Base-by-base conservation (phyloP, 2,329 filamentous ascomycete species). In the Pseudogymnoascus sp. region DNA sequence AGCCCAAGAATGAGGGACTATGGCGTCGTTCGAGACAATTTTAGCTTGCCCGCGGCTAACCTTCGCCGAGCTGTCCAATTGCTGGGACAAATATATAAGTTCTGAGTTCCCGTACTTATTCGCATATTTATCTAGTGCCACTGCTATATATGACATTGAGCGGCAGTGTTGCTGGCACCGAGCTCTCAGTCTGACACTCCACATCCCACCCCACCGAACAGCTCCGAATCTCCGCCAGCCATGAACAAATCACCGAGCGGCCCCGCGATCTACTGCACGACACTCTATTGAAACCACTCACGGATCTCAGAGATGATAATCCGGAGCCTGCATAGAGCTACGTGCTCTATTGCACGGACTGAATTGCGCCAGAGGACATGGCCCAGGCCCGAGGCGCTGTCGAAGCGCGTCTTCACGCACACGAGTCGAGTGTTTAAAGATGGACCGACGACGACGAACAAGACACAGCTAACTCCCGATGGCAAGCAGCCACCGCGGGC, bases 1-100 rank as follows among this genome's bases (percentile, higher is more conserved):
- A 55, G 10, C 15, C 4, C 15, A 21, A 33, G 48, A 55, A 55
- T 55, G 48, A 33, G 48, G 44, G 48, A 55, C 29, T 55, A 81
- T 74, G 0, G 79, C 74, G 62, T 81, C 78, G 0, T 79, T 77
- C 35, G 76, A 76, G 0, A 78, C 78, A 55, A 17, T 17, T 33
- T 55, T 33, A 55, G 27, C 48, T 55, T 55, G 27, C n/a, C 44
- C 48, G 48, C 48, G 48, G 48, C 27, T 55, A 55, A 33, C 27
- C 7, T 33, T 55, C 48, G 48, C 27, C 48, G 48, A 55, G 29
- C 48, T 33, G 9, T 55, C n/a, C 29, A 55, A 55, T 55, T 55
- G 15, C n/a, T 55, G 7, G 48, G 27, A 7, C n/a, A 33, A 55
- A 55, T 55, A 17, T 55, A 55, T 17, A 55, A 55, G 12, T 55